These are phyloP conservation scores for Aspergillus sparsus DNA, from an alignment of 495 filamentous ascomycete species.

Conservation along the genomic window DNA sequence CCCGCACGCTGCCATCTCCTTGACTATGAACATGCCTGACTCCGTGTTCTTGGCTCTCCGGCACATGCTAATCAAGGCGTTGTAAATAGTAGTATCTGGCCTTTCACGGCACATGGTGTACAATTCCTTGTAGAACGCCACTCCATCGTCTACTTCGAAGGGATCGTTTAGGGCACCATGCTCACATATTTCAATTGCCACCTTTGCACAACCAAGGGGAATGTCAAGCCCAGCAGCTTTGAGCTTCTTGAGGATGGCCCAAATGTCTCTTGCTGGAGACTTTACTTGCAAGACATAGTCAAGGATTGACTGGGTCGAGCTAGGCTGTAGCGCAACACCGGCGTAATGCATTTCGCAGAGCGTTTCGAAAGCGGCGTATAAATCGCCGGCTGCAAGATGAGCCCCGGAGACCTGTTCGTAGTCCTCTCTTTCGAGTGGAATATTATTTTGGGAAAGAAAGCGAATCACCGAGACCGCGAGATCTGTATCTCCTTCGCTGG, in stretches of 20 bases:
- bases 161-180: conserved; percentile 31
- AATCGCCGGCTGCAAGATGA: conserved; percentile 58
- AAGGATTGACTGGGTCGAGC: conserved; percentile 61
- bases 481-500: conserved; percentile 61
- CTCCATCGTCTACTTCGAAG: conserved; percentile 47
- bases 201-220: conserved; percentile 35
- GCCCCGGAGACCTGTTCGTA: conserved; percentile 75
- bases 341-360: conserved; percentile 69
- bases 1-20: conserved; percentile 69
- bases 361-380: conserved; percentile 58
- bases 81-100: conserved; percentile 65
- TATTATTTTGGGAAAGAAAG: conserved; percentile 47
- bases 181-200: conserved; percentile 38
- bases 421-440: conserved; percentile 60
- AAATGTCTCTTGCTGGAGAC: conserved; percentile 41
- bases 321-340: conserved; percentile 50
- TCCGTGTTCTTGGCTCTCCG: conserved; percentile 48
- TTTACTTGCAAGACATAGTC: conserved; percentile 38
- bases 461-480: conserved; percentile 50
- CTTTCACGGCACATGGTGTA: conserved; percentile 59
- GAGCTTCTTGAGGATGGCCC: conserved; percentile 56
- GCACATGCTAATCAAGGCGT: conserved; percentile 66
- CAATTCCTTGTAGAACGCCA: conserved; percentile 71
- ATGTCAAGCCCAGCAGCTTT: conserved; percentile 32
- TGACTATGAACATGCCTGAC: conserved; percentile 65